Evolutionary conservation across 257 asterid species (phyloP).

Genomic region (Jaltomata sinuosa): DNA sequence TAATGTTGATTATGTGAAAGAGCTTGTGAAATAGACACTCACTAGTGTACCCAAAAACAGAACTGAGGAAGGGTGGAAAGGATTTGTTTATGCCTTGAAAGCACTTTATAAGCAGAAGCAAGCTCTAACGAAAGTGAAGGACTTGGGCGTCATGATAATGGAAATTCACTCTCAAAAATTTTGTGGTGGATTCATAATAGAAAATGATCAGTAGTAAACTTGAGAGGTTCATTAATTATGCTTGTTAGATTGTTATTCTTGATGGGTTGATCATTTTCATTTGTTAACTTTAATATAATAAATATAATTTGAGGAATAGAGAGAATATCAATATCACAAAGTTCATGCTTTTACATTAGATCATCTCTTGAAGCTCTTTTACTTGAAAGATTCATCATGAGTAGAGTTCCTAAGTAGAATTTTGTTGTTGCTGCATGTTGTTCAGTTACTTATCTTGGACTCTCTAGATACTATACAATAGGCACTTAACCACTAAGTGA

Average conservation of each 20-base stretch:
- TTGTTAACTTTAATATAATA: not conserved
- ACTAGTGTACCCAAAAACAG: slow-evolving; percentile 56
- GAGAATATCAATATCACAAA: not conserved
- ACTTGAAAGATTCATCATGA: not conserved
- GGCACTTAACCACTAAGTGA: not conserved
- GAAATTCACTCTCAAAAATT: slow-evolving; percentile 71
- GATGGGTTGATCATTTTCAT: not conserved
- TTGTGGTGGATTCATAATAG: slow-evolving; percentile 93
- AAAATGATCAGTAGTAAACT: slow-evolving; percentile 9
- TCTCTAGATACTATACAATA: not conserved
- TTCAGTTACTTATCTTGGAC: not conserved
- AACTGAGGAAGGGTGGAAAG: slow-evolving; percentile 96
- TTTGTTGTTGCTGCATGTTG: not conserved
- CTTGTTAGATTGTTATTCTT: not conserved
- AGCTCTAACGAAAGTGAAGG: slow-evolving; percentile 38
- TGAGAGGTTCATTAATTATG: not conserved
- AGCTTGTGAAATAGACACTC: slow-evolving; percentile 65
- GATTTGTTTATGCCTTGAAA: slow-evolving; percentile 68
- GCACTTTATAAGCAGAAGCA: slow-evolving; percentile 52
- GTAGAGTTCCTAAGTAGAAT: not conserved
- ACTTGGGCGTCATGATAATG: slow-evolving; percentile 57
- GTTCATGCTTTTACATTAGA: not conserved
- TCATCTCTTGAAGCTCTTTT: not conserved
- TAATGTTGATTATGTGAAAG: slow-evolving; percentile 38
- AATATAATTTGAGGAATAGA: not conserved